These are phyloP conservation scores for Ascochyta pisi DNA, from an alignment of 2,329 filamentous ascomycete species.

Conservation along the genomic window DNA sequence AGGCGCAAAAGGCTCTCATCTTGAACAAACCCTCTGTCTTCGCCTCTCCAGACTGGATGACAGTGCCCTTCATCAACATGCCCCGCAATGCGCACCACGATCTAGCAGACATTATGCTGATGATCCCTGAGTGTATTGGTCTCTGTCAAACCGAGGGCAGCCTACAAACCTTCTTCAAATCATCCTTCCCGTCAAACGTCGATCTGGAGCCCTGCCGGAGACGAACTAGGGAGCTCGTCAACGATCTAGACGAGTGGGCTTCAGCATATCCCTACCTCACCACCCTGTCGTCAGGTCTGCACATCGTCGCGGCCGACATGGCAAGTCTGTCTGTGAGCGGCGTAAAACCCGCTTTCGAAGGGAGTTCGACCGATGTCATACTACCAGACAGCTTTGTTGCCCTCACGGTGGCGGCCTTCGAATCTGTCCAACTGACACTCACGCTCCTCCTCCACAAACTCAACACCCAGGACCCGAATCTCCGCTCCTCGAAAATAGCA, in stretches of 20 bases:
- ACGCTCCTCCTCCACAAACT: constrained; percentile 29
- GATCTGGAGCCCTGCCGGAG: constrained; percentile 23
- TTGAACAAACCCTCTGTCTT: constrained; percentile 39
- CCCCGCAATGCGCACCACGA: constrained; percentile 34
- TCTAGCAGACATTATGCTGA: constrained; percentile 37
- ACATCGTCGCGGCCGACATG: constrained; percentile 21
- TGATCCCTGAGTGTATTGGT: constrained; percentile 33
- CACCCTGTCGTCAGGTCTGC: constrained; percentile 3
- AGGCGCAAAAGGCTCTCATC: constrained; percentile 38
- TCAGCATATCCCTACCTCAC: constrained; percentile 29
- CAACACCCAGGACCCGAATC: constrained; percentile 5
- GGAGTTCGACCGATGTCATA: constrained; percentile 12
- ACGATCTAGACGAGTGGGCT: constrained; percentile 30
- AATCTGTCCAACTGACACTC: constrained; percentile 29
- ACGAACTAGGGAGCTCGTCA: constrained; percentile 25
- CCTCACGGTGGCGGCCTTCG: constrained; percentile 30
- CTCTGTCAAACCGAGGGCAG: constrained; percentile 24
- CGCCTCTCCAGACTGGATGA: constrained; percentile 38
- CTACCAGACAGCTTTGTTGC: constrained; percentile 33
- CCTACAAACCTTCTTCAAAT: constrained; percentile 30
- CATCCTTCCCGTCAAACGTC: constrained; percentile 15
- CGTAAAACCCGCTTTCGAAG: constrained; percentile 2
- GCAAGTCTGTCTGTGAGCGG: constrained; percentile 9
- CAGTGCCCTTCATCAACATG: constrained; percentile 33
- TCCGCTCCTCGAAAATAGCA: not conserved